Percentiles rank a stretch among this genome's conserved stretches.
Conservation (phyloP, 345 rosid species). For the Gossypium ekmanianum region DNA sequence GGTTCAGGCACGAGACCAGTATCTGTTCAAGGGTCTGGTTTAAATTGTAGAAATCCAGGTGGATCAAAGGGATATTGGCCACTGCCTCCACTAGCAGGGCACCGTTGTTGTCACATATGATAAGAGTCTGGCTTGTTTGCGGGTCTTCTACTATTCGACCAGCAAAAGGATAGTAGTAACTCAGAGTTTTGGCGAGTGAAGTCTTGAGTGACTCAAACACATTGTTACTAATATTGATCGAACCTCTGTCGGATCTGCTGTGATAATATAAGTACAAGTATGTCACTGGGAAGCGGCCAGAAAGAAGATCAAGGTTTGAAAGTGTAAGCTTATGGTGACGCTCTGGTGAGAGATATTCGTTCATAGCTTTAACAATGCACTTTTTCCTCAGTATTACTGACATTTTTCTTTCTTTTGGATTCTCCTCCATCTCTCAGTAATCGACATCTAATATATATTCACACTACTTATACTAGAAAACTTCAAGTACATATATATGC, state of each 20-base stretch:
- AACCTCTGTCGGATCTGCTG: conserved; percentile 12
- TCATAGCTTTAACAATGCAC: conserved; percentile 45
- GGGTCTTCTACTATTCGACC: conserved; percentile 56
- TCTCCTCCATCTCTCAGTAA: neutral
- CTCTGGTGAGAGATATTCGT: conserved; percentile 18
- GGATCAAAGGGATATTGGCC: conserved; percentile 45
- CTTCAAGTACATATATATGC: neutral
- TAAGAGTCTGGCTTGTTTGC: conserved; percentile 47
- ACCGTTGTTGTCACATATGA: conserved; percentile 65
- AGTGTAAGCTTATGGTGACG: conserved; percentile 30
- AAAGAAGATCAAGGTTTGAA: conserved; percentile 86
- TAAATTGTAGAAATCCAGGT: conserved; percentile 56
- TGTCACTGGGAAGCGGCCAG: conserved; percentile 79
- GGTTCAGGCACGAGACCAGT: conserved; percentile 37
- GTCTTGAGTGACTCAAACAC: conserved; percentile 35
- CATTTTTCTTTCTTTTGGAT: conserved; percentile 23
- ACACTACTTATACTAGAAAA: no score
- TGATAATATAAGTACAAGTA: conserved; percentile 60
- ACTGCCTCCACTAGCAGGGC: conserved; percentile 50
- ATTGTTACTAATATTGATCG: neutral
- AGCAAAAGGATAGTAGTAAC: conserved; percentile 63
- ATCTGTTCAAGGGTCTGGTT: conserved; percentile 43
- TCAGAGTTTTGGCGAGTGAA: conserved; percentile 54
- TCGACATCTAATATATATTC: neutral
- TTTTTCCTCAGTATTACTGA: conserved; percentile 37